Evolutionary conservation across 805 yeast genomes (phyloP), one percentile per base, ranked within the genome.

Genomic region (Lipomyces starkeyi): DNA sequence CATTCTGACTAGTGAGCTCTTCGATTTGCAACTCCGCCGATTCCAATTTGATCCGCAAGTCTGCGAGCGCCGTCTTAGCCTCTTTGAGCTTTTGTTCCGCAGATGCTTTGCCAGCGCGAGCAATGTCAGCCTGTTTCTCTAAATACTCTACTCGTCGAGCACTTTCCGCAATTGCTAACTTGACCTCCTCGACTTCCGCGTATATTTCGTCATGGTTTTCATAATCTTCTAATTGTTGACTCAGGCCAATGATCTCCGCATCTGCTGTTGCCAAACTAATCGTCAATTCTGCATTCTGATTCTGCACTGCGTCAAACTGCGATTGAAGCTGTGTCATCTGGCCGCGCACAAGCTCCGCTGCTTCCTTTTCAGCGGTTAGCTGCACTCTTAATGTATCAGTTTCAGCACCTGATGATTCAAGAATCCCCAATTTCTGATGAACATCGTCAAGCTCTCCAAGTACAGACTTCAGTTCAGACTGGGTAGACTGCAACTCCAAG

Each of bases 401-500:
- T 17, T 29, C 56, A 9, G 56, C 56, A 25, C n/a, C 3, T 13
- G 27, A 11, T 14, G 56, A 20, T 22, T 47, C 61, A 7, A 57
- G 47, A 11, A 34, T 17, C n/a, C 14, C 43, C 17, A n/a, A 6
- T 37, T 55, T 29, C 34, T 57, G 61, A 14, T 59, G 64, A 32
- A 56, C 43, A 20, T 58, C 65, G 43, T 65, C 61, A 29, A 74
- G 61, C 35, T 74, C 65, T 40, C 58, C 58, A 53, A 63, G 61
- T 9, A 74, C 14, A 14, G 14, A 58, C 20, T 34, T 14, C 6
- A 58, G 29, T 13, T 40, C 29, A 27, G 29, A 22, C 58, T 59
- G 62, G 34, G 27, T 25, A 25, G 47, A 59, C 62, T 25, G 66
- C 22, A 58, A 56, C 20, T 47, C 53, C n/a, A 71, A 68, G 53